Base-by-base conservation (phyloP, 768 basidiomycete genomes). In the Coprinopsis strossmayeri region DNA sequence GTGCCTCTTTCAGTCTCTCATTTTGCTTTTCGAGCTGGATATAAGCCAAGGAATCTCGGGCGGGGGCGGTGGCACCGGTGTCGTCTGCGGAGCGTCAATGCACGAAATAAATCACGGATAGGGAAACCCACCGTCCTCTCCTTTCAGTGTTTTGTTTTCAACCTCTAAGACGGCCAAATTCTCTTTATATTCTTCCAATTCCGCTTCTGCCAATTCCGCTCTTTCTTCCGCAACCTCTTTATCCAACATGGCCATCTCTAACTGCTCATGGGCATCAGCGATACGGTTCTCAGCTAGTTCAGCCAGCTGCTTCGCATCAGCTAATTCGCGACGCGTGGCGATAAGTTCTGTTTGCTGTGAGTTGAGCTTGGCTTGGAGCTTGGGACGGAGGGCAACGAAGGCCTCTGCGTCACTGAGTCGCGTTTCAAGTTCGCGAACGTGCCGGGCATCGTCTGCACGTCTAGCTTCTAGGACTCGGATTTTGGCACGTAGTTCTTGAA, bases 11-110 rank as follows among this genome's bases (percentile, higher is more conserved):
- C 47, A 99, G 68, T 13, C 96, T 70, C 59, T 92, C 91, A 53
- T 98, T 99, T 60, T 98, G 95, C 63, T 91, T 96, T 69, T 97
- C 94, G 1, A 99, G 80, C 60, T 97, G 95, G 15, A 87, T 75
- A 63, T 83, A 81, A 24, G 79, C 79, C 52, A 88, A 57, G 3
- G 85, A 80, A 54, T 74, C 71, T 58, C 82, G 84, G 4, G 69
- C 68, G 24, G 64, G 64, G 5, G n/a, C n/a, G n/a, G 62, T 57
- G 17, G 63, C 67, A 1, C 54, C 65, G 3, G 57, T 59, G 12
- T 57, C 62, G 24, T 27, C 34, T 45, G 42, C 40, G 13, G 5
- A 27, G 35, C 9, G 20, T 12, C 39, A 11, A 46, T 23, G 42
- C 46, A 34, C 18, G 48, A 45, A 21, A n/a, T 53, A 45, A 52